These are phyloP conservation scores for Claviceps paspali DNA, from an alignment of 2,329 filamentous ascomycete species.

Conservation along the genomic window DNA sequence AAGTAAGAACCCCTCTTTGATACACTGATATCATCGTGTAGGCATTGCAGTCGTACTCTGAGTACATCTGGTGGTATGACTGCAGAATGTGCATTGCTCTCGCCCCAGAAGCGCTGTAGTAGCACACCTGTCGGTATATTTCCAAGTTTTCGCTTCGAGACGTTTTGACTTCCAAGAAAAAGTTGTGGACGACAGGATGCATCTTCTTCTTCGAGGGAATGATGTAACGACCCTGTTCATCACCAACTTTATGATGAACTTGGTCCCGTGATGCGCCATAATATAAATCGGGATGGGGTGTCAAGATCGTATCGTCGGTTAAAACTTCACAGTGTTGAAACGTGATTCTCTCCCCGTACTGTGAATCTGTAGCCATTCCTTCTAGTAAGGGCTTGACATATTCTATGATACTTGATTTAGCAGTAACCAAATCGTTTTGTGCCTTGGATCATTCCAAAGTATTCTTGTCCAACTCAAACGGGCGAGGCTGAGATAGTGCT, in stretches of 20 bases:
- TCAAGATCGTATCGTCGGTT: no score
- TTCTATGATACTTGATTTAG: no score
- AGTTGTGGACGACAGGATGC: constrained; percentile 22
- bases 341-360: no score
- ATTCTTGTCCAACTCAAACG: no score
- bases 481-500: no score
- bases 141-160: constrained; percentile 16
- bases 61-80: constrained; percentile 12
- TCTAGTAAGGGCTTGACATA: no score
- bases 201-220: constrained; percentile 1
- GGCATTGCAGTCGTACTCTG: constrained; percentile 22
- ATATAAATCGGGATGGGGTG: no score
- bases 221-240: not conserved
- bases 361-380: no score
- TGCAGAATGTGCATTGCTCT: constrained; percentile 19
- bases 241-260: not conserved
- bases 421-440: no score
- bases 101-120: constrained; percentile 22
- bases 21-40: constrained; percentile 23
- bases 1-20: constrained; percentile 16
- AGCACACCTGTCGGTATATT: constrained; percentile 19
- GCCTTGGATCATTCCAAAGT: no score
- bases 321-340: no score
- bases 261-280: constrained; percentile 18
- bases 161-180: constrained; percentile 25